These are phyloP conservation scores for Chlorencoelia australis DNA, from an alignment of 2,329 filamentous ascomycete genomes.

Conservation along the genomic window DNA sequence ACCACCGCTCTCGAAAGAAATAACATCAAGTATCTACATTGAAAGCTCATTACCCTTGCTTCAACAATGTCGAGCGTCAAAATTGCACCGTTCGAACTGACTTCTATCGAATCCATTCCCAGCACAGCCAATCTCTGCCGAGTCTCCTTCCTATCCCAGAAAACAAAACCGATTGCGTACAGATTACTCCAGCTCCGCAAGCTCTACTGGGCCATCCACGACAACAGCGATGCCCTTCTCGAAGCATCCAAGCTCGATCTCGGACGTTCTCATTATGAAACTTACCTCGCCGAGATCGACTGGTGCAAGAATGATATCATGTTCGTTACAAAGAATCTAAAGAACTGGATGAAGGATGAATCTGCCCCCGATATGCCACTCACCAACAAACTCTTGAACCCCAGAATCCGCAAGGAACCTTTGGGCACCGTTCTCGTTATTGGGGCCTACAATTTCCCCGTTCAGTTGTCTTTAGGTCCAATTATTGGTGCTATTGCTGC, in stretches of 20 bases:
- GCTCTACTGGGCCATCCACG: conserved; percentile 86
- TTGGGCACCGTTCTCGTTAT: conserved; percentile 77
- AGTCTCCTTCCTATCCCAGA: conserved; percentile 64
- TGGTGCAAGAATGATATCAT: conserved; percentile 77
- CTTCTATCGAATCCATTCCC: conserved; percentile 57
- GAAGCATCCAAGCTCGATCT: conserved; percentile 72
- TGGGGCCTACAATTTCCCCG: conserved; percentile 88
- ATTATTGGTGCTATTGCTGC: conserved; percentile 84
- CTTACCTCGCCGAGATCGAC: conserved; percentile 62
- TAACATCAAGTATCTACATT: too few relatives aligned
- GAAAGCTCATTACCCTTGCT: too few relatives aligned
- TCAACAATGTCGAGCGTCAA: conserved; percentile 11
- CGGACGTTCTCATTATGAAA: conserved; percentile 67
- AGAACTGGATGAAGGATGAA: conserved; percentile 78
- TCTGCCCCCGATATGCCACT: conserved; percentile 58
- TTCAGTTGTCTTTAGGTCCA: conserved; percentile 69
- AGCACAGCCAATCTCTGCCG: conserved; percentile 49
- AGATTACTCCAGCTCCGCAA: conserved; percentile 79
- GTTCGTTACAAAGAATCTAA: conserved; percentile 66
- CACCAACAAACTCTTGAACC: conserved; percentile 57
- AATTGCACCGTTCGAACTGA: conserved; percentile 41
- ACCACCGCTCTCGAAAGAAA: too few relatives aligned
- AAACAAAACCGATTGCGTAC: conserved; percentile 74
- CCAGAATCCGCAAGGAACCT: conserved; percentile 78
- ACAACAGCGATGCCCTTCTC: conserved; percentile 62